Conservation (phyloP, 768 basidiomycete genomes). For the Leucocoprinus sp. region DNA sequence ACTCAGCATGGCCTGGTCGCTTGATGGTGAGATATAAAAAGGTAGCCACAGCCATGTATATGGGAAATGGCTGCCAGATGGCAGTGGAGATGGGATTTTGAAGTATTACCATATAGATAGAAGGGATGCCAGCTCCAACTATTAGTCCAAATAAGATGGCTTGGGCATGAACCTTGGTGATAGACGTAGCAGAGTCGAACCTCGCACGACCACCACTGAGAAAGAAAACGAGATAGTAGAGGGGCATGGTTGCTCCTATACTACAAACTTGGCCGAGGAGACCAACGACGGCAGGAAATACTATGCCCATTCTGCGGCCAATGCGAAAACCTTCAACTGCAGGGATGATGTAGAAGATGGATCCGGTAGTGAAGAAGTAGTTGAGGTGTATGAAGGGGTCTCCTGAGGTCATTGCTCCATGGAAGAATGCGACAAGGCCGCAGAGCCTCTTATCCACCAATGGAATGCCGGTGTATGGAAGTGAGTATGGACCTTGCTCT, state of each 20-base stretch:
- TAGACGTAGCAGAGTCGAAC: slow-evolving; percentile 16
- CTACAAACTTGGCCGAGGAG: slow-evolving; percentile 33
- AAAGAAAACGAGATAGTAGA: slow-evolving; percentile 42
- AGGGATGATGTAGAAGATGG: slow-evolving; percentile 32
- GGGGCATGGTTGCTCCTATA: slow-evolving; percentile 34
- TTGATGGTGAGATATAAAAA: slow-evolving; percentile 32
- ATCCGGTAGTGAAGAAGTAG: slow-evolving; percentile 28
- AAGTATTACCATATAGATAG: slow-evolving; percentile 34
- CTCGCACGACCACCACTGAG: slow-evolving; percentile 23
- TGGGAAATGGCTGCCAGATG: slow-evolving; percentile 47
- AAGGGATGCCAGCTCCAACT: slow-evolving; percentile 38
- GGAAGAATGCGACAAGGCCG: slow-evolving; percentile 39
- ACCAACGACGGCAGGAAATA: slow-evolving; percentile 33
- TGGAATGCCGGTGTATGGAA: slow-evolving; percentile 31
- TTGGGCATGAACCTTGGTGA: slow-evolving; percentile 39
- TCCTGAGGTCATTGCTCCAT: slow-evolving; percentile 27
- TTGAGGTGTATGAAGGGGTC: slow-evolving; percentile 23
- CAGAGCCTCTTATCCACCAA: slow-evolving; percentile 34
- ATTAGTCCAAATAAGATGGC: slow-evolving; percentile 43
- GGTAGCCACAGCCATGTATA: slow-evolving; percentile 35
- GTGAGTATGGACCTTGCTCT: slow-evolving; percentile 22
- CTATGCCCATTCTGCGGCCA: slow-evolving; percentile 26
- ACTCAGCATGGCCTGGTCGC: slow-evolving; percentile 23
- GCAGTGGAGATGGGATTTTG: slow-evolving; percentile 37
- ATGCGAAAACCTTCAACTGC: slow-evolving; percentile 36